Base-by-base conservation (phyloP, 768 basidiomycete species). In the Boletus reticulatus region DNA sequence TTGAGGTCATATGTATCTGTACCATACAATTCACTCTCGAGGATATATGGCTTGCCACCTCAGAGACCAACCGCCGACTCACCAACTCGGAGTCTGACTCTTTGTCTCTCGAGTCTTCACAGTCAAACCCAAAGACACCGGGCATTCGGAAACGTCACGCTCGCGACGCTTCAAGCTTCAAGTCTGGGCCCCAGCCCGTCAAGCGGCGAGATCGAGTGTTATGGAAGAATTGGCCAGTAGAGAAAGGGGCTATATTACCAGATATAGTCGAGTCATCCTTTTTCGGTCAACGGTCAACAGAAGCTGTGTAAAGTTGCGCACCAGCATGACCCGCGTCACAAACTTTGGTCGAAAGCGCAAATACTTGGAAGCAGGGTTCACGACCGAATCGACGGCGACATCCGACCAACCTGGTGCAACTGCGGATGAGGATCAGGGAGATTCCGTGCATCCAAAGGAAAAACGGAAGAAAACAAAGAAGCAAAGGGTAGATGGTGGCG, bases 261-360 rank as follows among this genome's bases (percentile, higher is more conserved):
- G 24, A 50, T 51, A 34, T 36, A 16, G 36, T 24, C 13, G 34
- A 7, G 48, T 7, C 19, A 42, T 42, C 12, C 9, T n/a, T n/a
- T n/a, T n/a, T n/a, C n/a, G 39, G 13, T 14, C 34, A 14, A n/a
- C n/a, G n/a, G n/a, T n/a, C n/a, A n/a, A n/a, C 34, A 8, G 13
- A 36, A 14, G 34, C 14, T 36, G 34, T 36, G 34, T 4, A 36
- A 36, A 14, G 9, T 27, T 9, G 27, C 34, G 34, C 12, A 29
- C 45, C 13, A 47, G 32, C 47, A 54, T 92, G 89, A 90, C 89
- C 14, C 82, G 89, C 42, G 74, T 84, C 53, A 89, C 90, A 10
- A 84, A 83, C 61, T 79, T 91, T 68, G 85, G 84, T n/a, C 78
- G 80, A 50, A 92, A 92, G 67, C 75, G 89, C 48, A 85, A 83